These are phyloP conservation scores for Pyrus communis DNA, from an alignment of 306 rosid genomes.

Conservation along the genomic window DNA sequence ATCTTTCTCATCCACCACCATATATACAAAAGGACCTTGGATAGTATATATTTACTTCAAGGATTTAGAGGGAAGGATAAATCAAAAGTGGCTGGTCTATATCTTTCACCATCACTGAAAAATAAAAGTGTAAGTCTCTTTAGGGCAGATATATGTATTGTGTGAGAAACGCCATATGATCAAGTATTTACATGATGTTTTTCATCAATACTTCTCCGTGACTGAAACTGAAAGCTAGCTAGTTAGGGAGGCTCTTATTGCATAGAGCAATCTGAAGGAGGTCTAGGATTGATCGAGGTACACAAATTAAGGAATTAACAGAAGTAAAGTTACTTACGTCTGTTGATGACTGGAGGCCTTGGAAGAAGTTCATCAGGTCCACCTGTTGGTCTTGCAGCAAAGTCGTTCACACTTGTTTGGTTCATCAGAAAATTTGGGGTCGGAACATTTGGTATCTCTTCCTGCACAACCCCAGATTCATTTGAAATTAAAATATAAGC, in stretches of 20 bases:
- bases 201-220: background rate
- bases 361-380: conserved; percentile 63
- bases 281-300: background rate
- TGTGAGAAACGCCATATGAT: background rate
- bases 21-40: background rate
- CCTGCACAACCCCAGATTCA: background rate
- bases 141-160: background rate
- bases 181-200: background rate
- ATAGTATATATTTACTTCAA: background rate
- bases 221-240: background rate
- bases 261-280: too few relatives aligned
- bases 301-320: background rate
- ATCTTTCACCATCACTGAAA: background rate
- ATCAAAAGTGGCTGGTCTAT: background rate
- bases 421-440: conserved; percentile 58
- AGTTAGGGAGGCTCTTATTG: background rate
- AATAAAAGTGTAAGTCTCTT: background rate
- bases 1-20: background rate
- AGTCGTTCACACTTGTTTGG: conserved; percentile 46
- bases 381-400: conserved; percentile 48
- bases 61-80: background rate
- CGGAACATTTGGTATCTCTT: conserved; percentile 59
- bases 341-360: conserved; percentile 64
- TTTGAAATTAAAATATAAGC: too few relatives aligned
- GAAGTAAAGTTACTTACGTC: conserved; percentile 40